Conservation (phyloP, 1,139 yeast genomes). For the Protomyces lactucae-debilis region DNA sequence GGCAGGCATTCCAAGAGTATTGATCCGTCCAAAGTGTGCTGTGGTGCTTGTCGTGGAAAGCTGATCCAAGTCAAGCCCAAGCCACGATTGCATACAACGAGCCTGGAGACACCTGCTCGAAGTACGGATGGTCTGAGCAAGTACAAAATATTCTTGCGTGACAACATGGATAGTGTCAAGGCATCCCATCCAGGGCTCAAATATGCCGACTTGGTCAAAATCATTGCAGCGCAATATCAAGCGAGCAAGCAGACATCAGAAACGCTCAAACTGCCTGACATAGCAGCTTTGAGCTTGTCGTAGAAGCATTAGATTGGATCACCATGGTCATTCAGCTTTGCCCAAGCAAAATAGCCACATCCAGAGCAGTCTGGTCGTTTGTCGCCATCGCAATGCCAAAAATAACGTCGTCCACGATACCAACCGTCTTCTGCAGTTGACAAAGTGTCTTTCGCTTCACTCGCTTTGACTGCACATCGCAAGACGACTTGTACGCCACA, state of each 20-base stretch:
- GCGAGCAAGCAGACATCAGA: not conserved
- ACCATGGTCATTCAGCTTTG: not conserved
- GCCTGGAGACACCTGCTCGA: not conserved
- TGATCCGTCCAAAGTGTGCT: constrained; percentile 17
- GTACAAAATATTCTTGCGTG: constrained; percentile 12
- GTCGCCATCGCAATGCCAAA: not conserved
- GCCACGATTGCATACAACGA: not conserved
- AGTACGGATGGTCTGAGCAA: constrained; percentile 7
- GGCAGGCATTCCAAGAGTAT: constrained; percentile 28
- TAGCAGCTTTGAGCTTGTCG: not conserved
- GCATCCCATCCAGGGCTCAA: constrained; percentile 8
- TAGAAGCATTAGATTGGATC: not conserved
- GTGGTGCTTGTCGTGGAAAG: constrained; percentile 13
- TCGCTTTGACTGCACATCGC: not conserved
- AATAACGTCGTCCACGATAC: not conserved
- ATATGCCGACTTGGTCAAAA: constrained; percentile 20
- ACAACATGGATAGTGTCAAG: constrained; percentile 4
- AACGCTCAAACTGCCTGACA: not conserved
- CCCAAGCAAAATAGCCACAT: not conserved
- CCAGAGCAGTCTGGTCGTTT: not conserved
- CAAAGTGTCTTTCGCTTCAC: not conserved
- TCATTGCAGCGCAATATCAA: constrained; percentile 11
- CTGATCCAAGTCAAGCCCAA: constrained; percentile 20
- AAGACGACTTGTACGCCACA: constrained; percentile 38
- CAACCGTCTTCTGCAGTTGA: not conserved